Conservation (phyloP, 2,329 filamentous ascomycete species). For the Canariomyces notabilis region DNA sequence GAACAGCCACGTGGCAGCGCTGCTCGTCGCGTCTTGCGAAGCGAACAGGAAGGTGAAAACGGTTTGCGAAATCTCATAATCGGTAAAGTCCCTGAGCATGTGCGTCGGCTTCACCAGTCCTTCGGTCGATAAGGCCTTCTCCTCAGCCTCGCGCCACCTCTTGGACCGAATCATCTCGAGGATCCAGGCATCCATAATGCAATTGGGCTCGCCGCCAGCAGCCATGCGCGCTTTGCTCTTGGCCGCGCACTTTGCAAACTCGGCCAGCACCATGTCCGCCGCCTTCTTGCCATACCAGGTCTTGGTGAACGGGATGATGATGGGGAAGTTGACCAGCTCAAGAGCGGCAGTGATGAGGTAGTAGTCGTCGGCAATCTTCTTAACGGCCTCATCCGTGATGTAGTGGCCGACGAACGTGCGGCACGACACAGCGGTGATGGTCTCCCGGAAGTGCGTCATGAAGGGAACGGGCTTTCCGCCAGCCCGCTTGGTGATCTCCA, state of each 20-base stretch:
- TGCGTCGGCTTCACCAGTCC: slow-evolving; percentile 74
- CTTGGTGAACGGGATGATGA: slow-evolving; percentile 92
- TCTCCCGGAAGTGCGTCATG: slow-evolving; percentile 87
- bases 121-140: slow-evolving; percentile 63
- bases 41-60: slow-evolving; percentile 96
- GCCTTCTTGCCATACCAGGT: slow-evolving; percentile 97
- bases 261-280: slow-evolving; percentile 81
- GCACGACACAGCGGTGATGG: slow-evolving; percentile 92
- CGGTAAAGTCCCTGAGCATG: slow-evolving; percentile 78
- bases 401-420: slow-evolving; percentile 97
- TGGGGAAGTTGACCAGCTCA: slow-evolving; percentile 96
- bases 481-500: slow-evolving; percentile 67
- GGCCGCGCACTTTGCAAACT: slow-evolving; percentile 86
- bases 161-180: slow-evolving; percentile 82
- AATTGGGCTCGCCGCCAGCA: slow-evolving; percentile 77
- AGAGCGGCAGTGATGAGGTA: slow-evolving; percentile 93
- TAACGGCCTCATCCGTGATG: slow-evolving; percentile 82
- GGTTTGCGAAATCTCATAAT: slow-evolving; percentile 89
- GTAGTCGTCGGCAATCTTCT: slow-evolving; percentile 94
- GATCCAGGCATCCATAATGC: slow-evolving; percentile 95
- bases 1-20: slow-evolving; percentile 90
- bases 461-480: slow-evolving; percentile 73
- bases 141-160: slow-evolving; percentile 72
- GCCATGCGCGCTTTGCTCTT: slow-evolving; percentile 92
- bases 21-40: slow-evolving; percentile 94